A percentile compares a stretch with the other conserved stretches of the same genome.
These are phyloP conservation scores for Neoscytalidium dimidiatum DNA, from an alignment of 2,329 filamentous ascomycete species.

Conservation along the genomic window DNA sequence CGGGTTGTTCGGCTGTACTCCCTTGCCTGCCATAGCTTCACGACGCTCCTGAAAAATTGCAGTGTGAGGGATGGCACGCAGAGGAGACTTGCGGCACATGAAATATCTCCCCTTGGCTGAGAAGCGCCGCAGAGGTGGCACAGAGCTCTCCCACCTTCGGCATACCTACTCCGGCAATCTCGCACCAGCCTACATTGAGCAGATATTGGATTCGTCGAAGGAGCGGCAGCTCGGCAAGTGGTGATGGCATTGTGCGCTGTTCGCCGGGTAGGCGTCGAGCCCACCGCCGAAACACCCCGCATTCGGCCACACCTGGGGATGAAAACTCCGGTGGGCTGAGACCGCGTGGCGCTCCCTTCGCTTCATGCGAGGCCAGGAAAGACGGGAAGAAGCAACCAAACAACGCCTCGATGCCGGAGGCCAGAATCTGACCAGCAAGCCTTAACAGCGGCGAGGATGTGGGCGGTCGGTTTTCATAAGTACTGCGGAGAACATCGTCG, in stretches of 20 bases:
- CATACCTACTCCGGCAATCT: not conserved
- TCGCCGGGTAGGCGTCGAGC: not conserved
- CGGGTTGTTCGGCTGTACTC: constrained; percentile 34
- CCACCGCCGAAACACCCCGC: constrained; percentile 4
- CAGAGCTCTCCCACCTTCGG: not conserved
- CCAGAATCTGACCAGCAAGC: not conserved
- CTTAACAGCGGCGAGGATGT: not conserved
- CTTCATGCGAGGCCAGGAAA: not conserved
- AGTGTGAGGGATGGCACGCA: not conserved
- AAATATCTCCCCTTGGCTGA: not conserved
- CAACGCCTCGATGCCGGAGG: not conserved
- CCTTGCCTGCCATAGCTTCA: constrained; percentile 27
- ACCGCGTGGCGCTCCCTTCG: not conserved
- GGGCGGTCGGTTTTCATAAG: not conserved
- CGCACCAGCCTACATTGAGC: not conserved
- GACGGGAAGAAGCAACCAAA: not conserved
- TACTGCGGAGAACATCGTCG: not conserved
- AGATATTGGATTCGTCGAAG: not conserved
- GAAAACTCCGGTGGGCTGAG: not conserved
- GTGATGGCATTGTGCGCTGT: not conserved
- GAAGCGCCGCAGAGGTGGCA: not conserved
- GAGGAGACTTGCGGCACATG: not conserved
- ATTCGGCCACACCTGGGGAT: not conserved
- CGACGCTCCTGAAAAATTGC: too few species aligned
- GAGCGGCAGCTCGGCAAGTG: not conserved